phyloP scores from a whole-genome alignment of 176 grass and related monocot species.

The Bromus sterilis region DNA sequence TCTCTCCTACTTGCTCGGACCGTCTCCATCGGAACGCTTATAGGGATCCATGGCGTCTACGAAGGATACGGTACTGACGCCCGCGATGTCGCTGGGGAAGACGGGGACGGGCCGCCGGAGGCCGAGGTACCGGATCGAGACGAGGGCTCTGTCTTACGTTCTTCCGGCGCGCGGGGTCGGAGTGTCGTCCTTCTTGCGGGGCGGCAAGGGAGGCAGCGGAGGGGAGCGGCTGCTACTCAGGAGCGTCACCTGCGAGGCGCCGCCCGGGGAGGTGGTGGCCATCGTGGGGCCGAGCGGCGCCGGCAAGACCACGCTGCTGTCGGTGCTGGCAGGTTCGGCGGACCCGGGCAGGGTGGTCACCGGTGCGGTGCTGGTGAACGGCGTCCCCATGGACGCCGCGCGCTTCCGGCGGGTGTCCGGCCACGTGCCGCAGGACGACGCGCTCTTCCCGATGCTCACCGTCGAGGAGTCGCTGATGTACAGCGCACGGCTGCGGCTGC shows the following conservation, averaged over 20 bases:
- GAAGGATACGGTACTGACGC: slow-evolving; percentile 31
- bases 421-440: slow-evolving; percentile 80
- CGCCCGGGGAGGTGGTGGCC: slow-evolving; percentile 55
- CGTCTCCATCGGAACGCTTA: neutral
- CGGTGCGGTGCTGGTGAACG: slow-evolving; percentile 59
- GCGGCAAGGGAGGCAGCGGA: neutral
- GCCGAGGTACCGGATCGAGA: slow-evolving; percentile 57
- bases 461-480: slow-evolving; percentile 81
- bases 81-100: slow-evolving; percentile 10
- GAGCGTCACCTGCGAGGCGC: slow-evolving; percentile 63
- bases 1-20: neutral
- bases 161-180: slow-evolving; percentile 14
- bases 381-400: slow-evolving; percentile 56
- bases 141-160: slow-evolving; percentile 55
- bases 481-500: slow-evolving; percentile 67
- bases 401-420: slow-evolving; percentile 68
- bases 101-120: neutral
- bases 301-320: slow-evolving; percentile 81
- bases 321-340: slow-evolving; percentile 65
- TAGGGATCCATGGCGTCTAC: slow-evolving; percentile 16
- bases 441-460: slow-evolving; percentile 83
- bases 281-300: slow-evolving; percentile 88
- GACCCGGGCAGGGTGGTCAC: slow-evolving; percentile 34
- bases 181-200: neutral
- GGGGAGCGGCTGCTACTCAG: slow-evolving; percentile 35